phyloP scores from a whole-genome alignment of 345 rosid genomes.

The Salix viminalis region DNA sequence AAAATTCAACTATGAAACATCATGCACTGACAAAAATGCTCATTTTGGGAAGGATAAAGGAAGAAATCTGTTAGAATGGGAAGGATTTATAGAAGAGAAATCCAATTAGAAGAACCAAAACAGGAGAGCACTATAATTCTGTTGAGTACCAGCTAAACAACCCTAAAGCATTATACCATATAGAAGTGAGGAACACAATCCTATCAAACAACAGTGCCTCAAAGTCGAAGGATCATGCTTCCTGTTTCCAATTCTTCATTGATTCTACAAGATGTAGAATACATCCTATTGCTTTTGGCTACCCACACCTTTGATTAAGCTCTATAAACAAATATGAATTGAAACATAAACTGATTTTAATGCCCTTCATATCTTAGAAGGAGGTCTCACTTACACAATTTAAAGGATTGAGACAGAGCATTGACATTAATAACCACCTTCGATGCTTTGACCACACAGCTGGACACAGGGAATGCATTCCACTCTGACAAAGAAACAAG shows the following conservation, averaged over 20 bases:
- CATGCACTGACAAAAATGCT: neutral
- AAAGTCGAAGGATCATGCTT: neutral
- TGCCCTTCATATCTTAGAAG: neutral
- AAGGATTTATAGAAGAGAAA: neutral
- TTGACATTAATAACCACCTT: slow-evolving; percentile 97
- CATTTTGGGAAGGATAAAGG: neutral
- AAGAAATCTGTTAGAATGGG: neutral
- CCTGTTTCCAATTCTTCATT: neutral
- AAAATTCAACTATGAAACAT: neutral
- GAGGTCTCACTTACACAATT: slow-evolving; percentile 66
- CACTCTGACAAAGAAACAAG: slow-evolving; percentile 50
- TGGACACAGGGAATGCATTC: slow-evolving; percentile 95
- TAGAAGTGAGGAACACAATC: neutral
- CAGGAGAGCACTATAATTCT: neutral
- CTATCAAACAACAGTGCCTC: neutral
- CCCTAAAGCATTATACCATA: neutral
- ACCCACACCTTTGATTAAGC: neutral
- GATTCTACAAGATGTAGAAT: neutral
- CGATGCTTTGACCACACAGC: slow-evolving; percentile 97
- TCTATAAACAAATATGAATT: neutral
- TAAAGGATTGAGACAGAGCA: slow-evolving; percentile 87
- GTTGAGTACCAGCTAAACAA: neutral
- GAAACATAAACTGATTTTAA: neutral
- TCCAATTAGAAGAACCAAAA: neutral
- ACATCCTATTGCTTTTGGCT: neutral